phyloP scores from a whole-genome alignment of 148 eudicot genomes.

The Rheum nobile region DNA sequence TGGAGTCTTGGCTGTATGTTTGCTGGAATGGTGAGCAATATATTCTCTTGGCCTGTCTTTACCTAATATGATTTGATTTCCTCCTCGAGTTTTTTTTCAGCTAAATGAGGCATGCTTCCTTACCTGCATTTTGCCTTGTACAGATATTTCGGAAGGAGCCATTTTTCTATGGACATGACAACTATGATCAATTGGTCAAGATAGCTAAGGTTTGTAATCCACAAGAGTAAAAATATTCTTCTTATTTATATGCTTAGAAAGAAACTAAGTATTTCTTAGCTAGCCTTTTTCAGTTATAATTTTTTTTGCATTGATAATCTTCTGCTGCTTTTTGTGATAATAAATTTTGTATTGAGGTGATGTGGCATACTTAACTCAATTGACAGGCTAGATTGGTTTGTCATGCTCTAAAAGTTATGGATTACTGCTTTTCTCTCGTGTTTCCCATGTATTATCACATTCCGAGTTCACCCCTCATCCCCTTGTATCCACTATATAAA shows the following conservation, averaged over 20 bases:
- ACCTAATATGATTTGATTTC: not conserved
- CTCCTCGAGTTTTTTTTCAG: not conserved
- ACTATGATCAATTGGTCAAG: conserved; percentile 93
- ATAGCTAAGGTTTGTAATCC: conserved; percentile 68
- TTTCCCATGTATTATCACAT: not conserved
- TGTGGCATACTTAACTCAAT: not conserved
- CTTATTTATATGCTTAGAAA: not conserved
- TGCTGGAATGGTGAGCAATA: conserved; percentile 86
- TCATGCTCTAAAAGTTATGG: not conserved
- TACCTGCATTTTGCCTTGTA: conserved; percentile 4
- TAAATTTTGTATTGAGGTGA: not conserved
- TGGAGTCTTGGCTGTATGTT: conserved; percentile 99
- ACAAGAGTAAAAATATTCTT: not conserved
- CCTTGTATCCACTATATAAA: not conserved
- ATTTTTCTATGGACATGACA: conserved; percentile 93
- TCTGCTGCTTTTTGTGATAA: not conserved
- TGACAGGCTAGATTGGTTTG: not conserved
- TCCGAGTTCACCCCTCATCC: not conserved
- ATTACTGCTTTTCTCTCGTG: not conserved
- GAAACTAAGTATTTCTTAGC: not conserved
- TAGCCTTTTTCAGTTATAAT: not conserved
- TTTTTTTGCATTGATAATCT: not conserved
- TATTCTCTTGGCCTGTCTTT: not conserved
- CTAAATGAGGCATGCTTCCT: not conserved
- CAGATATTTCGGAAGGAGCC: conserved; percentile 99